Conservation (phyloP, 306 rosid genomes). For the Spatholobus suberectus region DNA sequence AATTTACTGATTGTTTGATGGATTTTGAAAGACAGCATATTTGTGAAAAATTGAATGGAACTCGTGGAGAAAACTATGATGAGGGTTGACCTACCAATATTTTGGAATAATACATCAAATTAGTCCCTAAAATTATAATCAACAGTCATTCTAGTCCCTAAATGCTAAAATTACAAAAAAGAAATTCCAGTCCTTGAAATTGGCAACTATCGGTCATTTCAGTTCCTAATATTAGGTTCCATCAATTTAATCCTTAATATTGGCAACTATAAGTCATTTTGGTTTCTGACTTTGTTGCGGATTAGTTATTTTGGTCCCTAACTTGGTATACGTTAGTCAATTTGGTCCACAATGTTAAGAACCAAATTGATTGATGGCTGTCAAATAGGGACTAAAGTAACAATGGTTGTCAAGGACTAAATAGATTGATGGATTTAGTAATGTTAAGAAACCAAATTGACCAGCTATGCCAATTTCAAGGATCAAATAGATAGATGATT, state of each 20-base stretch:
- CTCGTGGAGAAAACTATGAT: conserved; percentile 1
- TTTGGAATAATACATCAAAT: not conserved
- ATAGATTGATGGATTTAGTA: not conserved
- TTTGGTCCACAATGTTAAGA: not conserved
- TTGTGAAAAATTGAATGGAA: not conserved
- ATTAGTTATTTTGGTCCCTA: not conserved
- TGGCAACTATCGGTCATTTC: not conserved
- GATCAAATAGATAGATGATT: not conserved
- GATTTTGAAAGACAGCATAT: not conserved
- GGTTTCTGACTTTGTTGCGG: not conserved
- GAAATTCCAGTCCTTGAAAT: not conserved
- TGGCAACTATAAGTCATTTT: not conserved
- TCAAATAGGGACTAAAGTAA: not conserved
- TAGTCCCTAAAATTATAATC: not conserved
- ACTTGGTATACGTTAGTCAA: not conserved
- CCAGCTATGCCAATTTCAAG: not conserved
- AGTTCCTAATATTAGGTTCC: not conserved
- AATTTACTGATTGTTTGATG: conserved; percentile 11
- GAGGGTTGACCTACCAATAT: conserved; percentile 11
- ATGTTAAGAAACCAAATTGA: not conserved
- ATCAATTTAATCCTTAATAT: not conserved
- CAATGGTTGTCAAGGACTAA: not conserved
- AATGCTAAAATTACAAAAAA: not conserved
- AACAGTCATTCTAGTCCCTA: not conserved
- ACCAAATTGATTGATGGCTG: not conserved